A percentile compares a stretch with the other conserved stretches of the same genome.
These are phyloP conservation scores for Tetrapisispora iriomotensis DNA, from an alignment of 805 yeast genomes.

Conservation along the genomic window DNA sequence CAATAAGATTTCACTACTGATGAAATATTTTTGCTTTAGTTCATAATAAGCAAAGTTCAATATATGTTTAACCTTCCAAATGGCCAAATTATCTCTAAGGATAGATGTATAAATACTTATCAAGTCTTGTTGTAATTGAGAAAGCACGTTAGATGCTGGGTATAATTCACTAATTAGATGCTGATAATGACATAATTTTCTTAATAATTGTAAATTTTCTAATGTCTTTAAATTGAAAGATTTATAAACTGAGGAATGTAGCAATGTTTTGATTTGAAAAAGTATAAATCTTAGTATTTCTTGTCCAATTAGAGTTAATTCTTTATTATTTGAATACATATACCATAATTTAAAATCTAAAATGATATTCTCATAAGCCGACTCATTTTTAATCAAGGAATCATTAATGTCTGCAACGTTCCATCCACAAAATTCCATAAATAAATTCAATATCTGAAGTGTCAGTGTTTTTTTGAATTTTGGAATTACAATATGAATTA, in stretches of 20 bases:
- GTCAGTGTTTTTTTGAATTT: conserved; percentile 20
- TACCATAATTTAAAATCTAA: conserved; percentile 55
- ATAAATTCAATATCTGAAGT: conserved; percentile 38
- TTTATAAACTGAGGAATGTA: conserved; percentile 42
- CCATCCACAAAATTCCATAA: conserved; percentile 49
- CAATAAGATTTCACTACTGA: conserved; percentile 25
- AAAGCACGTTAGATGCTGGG: conserved; percentile 30
- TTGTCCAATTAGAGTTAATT: conserved; percentile 6
- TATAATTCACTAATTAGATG: conserved; percentile 30
- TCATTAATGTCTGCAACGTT: conserved; percentile 40
- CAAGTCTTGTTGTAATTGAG: conserved; percentile 28
- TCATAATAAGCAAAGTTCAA: conserved; percentile 44
- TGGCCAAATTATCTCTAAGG: conserved; percentile 39
- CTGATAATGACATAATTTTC: conserved; percentile 22
- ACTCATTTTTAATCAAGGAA: conserved; percentile 46
- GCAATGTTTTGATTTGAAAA: conserved; percentile 48
- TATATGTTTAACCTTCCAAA: conserved; percentile 45
- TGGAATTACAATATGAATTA: conserved; percentile 8
- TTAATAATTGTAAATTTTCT: conserved; percentile 40
- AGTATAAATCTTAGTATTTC: conserved; percentile 45
- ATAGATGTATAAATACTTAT: conserved; percentile 21
- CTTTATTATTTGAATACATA: not conserved
- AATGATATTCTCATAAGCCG: conserved; percentile 48
- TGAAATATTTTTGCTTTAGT: conserved; percentile 27
- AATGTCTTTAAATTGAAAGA: conserved; percentile 45